Evolutionary conservation across 768 basidiomycete genomes (phyloP), one percentile per base, ranked within the genome.

Genomic region (Albatrellus ellisii): DNA sequence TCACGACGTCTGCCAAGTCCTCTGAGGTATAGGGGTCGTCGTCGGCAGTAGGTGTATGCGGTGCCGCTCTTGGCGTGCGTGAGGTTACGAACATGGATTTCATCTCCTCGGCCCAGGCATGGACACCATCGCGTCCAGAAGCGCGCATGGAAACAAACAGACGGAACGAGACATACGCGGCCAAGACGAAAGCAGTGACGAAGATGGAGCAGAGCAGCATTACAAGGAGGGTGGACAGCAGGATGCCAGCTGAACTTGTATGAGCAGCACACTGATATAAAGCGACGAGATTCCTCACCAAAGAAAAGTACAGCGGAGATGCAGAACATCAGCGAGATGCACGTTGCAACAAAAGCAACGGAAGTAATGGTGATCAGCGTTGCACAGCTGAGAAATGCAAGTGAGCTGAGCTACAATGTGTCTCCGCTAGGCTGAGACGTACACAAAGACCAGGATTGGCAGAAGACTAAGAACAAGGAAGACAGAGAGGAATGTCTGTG

Each of bases 261-360:
- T 36, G 20, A 4, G 11, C 17, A 17, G 8, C 17, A 21, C 20
- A 21, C 20, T 14, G 4, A 36, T 14, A 17, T 14, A 26, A n/a
- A 43, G 21, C 33, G 22, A 25, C 17, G 40, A 29, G n/a, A 15
- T 24, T 7, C 53, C 52, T 44, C 48, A 59, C 64, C 54, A 31
- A 67, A 53, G 28, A 67, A 61, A 0, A 52, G 53, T 4, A 54
- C 68, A 9, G 70, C 62, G 46, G 59, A 70, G 40, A 67, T 67
- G 18, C 10, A 22, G 31, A 6, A 11, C 21, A 18, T 36, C 6
- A 36, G 7, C 20, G 17, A 18, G 15, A 35, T 4, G 34, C 18
- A 21, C 35, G 8, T 22, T 21, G 14, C 15, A 36, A 22, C 17
- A 11, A 21, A 21, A 18, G 15, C 35, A 36, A 24, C 9, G 15